Conservation (phyloP, 2,329 filamentous ascomycete species). For the Clonostachys solani region DNA sequence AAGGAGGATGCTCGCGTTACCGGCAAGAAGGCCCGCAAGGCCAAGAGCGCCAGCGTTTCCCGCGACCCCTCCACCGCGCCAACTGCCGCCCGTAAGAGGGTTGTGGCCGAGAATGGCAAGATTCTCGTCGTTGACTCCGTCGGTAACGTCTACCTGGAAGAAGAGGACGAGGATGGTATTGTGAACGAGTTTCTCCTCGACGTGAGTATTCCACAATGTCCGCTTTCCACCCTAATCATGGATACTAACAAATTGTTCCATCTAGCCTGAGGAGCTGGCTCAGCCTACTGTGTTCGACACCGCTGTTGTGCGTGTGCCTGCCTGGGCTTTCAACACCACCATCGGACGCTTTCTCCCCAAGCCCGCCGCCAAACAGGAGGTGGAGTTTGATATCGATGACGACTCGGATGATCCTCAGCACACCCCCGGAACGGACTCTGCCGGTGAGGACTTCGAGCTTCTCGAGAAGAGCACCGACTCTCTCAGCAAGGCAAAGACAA, state of each 20-base stretch:
- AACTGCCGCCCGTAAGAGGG: constrained; percentile 76
- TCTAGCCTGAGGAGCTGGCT: constrained; percentile 72
- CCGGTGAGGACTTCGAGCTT: constrained; percentile 58
- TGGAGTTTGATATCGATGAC: constrained; percentile 32
- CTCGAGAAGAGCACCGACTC: constrained; percentile 58
- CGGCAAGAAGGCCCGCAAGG: constrained; percentile 36
- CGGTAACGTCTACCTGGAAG: constrained; percentile 93
- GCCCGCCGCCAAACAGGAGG: constrained; percentile 24
- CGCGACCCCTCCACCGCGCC: constrained; percentile 54
- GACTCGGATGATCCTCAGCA: constrained; percentile 45
- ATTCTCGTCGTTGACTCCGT: constrained; percentile 86
- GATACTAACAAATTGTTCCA: not conserved
- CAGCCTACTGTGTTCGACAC: constrained; percentile 78
- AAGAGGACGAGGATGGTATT: constrained; percentile 82
- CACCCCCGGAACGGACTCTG: constrained; percentile 53
- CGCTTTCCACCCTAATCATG: not conserved
- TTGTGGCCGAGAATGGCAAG: constrained; percentile 94
- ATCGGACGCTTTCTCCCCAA: constrained; percentile 44
- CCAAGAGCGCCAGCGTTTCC: constrained; percentile 14
- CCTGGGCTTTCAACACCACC: constrained; percentile 62
- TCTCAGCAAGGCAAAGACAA: constrained; percentile 40
- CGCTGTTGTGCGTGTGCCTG: constrained; percentile 72
- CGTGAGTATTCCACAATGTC: constrained; percentile 45
- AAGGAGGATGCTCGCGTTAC: constrained; percentile 60
- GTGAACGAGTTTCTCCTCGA: constrained; percentile 83